A percentile compares a stretch with the other conserved stretches of the same genome.
Evolutionary conservation across 495 filamentous ascomycete species (phyloP).

Genomic region (Bryoglossum gracile): DNA sequence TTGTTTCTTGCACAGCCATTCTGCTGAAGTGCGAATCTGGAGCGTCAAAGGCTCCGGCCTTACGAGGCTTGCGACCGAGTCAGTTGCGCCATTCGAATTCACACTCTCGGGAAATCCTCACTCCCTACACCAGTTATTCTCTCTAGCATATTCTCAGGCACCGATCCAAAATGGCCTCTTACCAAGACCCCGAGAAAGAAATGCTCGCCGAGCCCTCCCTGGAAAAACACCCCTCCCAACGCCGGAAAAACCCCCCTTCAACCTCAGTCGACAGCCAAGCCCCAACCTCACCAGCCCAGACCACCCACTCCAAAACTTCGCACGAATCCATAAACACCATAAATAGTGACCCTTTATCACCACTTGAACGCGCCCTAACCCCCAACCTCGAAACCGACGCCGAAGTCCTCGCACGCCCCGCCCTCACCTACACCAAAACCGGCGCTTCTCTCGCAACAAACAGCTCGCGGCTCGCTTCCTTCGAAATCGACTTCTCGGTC

Average conservation of each 20-base stretch:
- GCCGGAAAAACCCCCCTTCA: neutral
- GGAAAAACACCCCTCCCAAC: neutral
- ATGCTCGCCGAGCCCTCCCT: constrained; percentile 1
- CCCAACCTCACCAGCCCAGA: neutral
- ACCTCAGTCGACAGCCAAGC: constrained; percentile 13
- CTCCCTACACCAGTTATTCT: neutral
- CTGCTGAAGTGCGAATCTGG: too few relatives aligned
- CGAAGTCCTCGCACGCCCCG: constrained; percentile 14
- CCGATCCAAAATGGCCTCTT: constrained; percentile 4
- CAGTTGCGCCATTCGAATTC: too few relatives aligned
- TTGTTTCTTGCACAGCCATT: too few relatives aligned
- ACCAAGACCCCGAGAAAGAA: constrained; percentile 8
- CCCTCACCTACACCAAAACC: constrained; percentile 18
- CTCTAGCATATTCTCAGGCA: too few relatives aligned
- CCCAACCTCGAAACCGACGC: constrained; percentile 25
- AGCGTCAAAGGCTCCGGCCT: too few relatives aligned
- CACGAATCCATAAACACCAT: constrained; percentile 13
- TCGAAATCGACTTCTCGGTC: constrained; percentile 67
- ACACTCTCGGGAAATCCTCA: too few relatives aligned
- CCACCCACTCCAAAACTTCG: constrained; percentile 14
- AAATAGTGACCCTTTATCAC: constrained; percentile 29
- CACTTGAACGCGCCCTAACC: constrained; percentile 33
- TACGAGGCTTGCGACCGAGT: too few relatives aligned
- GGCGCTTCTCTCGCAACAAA: constrained; percentile 49
- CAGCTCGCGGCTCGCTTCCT: constrained; percentile 55